Base-by-base conservation (phyloP, 345 rosid genomes). In the Lagerstroemia speciosa region DNA sequence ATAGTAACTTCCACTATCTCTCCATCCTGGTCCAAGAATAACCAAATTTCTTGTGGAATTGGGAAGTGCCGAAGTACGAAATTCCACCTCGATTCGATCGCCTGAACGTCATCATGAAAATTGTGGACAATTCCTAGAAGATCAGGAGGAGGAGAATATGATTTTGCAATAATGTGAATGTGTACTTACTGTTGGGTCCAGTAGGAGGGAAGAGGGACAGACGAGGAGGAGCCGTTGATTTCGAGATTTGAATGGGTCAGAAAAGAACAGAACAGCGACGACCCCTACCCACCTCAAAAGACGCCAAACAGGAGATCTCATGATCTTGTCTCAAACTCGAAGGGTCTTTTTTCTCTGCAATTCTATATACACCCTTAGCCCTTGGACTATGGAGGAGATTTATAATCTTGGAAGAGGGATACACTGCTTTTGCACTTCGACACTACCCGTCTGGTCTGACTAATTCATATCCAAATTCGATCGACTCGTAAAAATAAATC, bases 131-230 rank as follows among this genome's bases (percentile, higher is more conserved):
- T 58, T 48, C 34, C 63, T 26, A 58, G 63, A 15, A 27, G 63
- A n/a, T n/a, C n/a, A n/a, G n/a, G n/a, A 27, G 32, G 17, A 57
- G 10, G 16, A 17, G 27, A 58, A 11, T 27, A 58, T 58, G 31
- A 58, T 58, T 58, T 58, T 58, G 63, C 63, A 58, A 58, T 58
- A 30, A 58, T 12, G 33, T 14, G 63, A 16, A 58, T 30, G 63
- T 58, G 63, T 30, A 27, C 63, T 58, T 6, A 48, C 16, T 53
- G 29, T n/a, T 53, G 60, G 29, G 30, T 53, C 20, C n/a, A 19
- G 3, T 6, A 19, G 5, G 55, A 48, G 30, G 60, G 2, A 0
- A 24, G 60, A 53, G 29, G n/a, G 60, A 53, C 15, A 53, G 60
- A n/a, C 53, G 8, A 3, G 8, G n/a, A 48, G 14, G 46, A 53